Evolutionary conservation across 352 stramenopile genomes (phyloP).

Genomic region (Blastocystis sp.): DNA sequence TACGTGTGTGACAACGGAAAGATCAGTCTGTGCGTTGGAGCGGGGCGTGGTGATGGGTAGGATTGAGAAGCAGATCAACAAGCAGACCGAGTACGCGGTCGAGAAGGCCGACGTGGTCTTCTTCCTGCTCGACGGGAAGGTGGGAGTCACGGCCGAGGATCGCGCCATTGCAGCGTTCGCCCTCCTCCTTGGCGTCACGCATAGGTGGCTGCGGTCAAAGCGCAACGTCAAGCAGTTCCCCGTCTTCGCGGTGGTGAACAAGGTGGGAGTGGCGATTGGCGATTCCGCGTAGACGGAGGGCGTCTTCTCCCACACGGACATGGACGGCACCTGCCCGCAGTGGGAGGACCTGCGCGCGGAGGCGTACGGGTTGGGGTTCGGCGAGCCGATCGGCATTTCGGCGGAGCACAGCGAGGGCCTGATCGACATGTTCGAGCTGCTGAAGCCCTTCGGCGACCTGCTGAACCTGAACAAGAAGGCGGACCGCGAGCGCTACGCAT

Average conservation of each 20-base stretch:
- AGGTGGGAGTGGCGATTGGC: conserved; percentile 31
- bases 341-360: conserved; percentile 68
- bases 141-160: conserved; percentile 75
- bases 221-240: background rate
- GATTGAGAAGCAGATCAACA: conserved; percentile 78
- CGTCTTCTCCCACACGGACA: conserved; percentile 31
- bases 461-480: conserved; percentile 69
- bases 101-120: conserved; percentile 80
- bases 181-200: conserved; percentile 1
- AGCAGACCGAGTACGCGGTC: conserved; percentile 82
- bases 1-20: conserved; percentile 47
- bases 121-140: conserved; percentile 75
- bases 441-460: conserved; percentile 62
- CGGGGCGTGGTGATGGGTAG: background rate
- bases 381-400: conserved; percentile 75
- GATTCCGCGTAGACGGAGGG: conserved; percentile 48
- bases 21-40: conserved; percentile 4
- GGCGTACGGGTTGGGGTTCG: conserved; percentile 73
- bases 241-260: conserved; percentile 72
- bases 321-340: conserved; percentile 7
- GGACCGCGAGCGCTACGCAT: conserved; percentile 60
- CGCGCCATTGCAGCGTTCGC: conserved; percentile 62
- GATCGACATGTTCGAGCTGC: conserved; percentile 72
- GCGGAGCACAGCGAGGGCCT: conserved; percentile 75
- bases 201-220: conserved; percentile 53